phyloP scores from a whole-genome alignment of 2,329 filamentous ascomycete species.

The Dendryphion nanum region DNA sequence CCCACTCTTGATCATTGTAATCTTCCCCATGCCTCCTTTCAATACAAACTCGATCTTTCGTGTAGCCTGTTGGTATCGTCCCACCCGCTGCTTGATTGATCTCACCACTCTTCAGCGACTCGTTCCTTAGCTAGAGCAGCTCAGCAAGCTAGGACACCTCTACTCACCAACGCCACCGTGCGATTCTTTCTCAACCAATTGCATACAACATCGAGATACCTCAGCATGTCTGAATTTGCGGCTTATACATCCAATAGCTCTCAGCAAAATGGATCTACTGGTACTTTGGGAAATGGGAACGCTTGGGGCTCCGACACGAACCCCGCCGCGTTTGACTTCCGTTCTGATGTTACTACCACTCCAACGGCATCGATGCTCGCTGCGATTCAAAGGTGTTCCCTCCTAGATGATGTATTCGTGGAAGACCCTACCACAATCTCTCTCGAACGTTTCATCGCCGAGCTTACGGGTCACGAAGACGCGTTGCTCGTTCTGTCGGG shows the following conservation, averaged over 20 bases:
- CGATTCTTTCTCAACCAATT: constrained; percentile 8
- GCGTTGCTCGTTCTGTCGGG: constrained; percentile 82
- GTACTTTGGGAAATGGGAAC: constrained; percentile 15
- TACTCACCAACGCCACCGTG: constrained; percentile 8
- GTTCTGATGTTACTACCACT: constrained; percentile 45
- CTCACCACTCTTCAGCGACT: constrained; percentile 24
- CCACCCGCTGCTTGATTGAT: constrained; percentile 23
- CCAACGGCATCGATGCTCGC: constrained; percentile 68
- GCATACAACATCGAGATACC: constrained; percentile 13
- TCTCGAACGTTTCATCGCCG: constrained; percentile 72
- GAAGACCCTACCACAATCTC: constrained; percentile 77
- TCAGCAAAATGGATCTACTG: constrained; percentile 10
- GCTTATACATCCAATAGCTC: constrained; percentile 26
- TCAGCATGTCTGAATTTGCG: constrained; percentile 31
- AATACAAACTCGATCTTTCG: too few relatives aligned
- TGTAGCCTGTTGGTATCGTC: too few relatives aligned
- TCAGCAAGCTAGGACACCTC: constrained; percentile 5
- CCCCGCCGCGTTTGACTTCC: constrained; percentile 56
- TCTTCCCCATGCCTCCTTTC: too few relatives aligned
- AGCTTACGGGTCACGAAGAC: constrained; percentile 71
- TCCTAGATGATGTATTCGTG: constrained; percentile 79
- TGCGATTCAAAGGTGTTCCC: constrained; percentile 70
- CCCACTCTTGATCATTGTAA: too few relatives aligned
- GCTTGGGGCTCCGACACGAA: constrained; percentile 45
- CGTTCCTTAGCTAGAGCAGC: constrained; percentile 2